phyloP scores from a whole-genome alignment of 1,139 yeast species.

The Suhomyces ambrosiae region DNA sequence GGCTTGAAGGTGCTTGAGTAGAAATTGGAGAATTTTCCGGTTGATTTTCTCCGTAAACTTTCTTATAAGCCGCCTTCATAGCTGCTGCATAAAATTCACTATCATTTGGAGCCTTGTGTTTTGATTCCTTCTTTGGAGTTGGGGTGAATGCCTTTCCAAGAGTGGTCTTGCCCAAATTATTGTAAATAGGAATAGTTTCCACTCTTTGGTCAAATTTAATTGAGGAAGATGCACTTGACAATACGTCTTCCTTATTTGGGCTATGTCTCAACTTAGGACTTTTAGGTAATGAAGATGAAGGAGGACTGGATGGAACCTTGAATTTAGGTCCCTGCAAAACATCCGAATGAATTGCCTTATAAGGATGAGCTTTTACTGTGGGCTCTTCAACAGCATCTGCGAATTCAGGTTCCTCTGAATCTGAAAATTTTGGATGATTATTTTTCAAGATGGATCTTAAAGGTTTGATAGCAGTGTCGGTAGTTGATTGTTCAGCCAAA shows the following conservation, averaged over 20 bases:
- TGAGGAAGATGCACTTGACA: conserved; percentile 26
- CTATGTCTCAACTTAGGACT: conserved; percentile 2
- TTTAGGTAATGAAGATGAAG: conserved; percentile 2
- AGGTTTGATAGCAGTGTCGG: conserved; percentile 20
- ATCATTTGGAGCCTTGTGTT: conserved; percentile 10
- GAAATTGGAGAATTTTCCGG: conserved; percentile 1
- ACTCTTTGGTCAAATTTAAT: conserved; percentile 44
- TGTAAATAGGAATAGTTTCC: conserved; percentile 40
- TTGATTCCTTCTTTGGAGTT: conserved; percentile 5
- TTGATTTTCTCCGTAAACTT: conserved; percentile 36
- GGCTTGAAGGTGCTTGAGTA: not conserved
- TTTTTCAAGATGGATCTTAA: conserved; percentile 41
- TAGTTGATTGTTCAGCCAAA: conserved; percentile 5
- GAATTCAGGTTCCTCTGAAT: conserved; percentile 15
- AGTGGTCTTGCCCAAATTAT: conserved; percentile 1
- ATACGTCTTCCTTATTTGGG: conserved; percentile 2
- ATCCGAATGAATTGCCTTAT: conserved; percentile 12
- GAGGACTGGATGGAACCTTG: conserved; percentile 10
- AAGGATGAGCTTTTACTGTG: conserved; percentile 13
- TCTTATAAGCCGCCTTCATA: conserved; percentile 43
- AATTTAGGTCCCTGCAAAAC: conserved; percentile 7
- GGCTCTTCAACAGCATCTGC: conserved; percentile 13
- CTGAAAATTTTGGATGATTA: conserved; percentile 19
- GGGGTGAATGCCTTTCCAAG: conserved; percentile 9
- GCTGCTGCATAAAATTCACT: conserved; percentile 39